Base-by-base conservation (phyloP, 768 basidiomycete species). In the Hysterangium stoloniferum region DNA sequence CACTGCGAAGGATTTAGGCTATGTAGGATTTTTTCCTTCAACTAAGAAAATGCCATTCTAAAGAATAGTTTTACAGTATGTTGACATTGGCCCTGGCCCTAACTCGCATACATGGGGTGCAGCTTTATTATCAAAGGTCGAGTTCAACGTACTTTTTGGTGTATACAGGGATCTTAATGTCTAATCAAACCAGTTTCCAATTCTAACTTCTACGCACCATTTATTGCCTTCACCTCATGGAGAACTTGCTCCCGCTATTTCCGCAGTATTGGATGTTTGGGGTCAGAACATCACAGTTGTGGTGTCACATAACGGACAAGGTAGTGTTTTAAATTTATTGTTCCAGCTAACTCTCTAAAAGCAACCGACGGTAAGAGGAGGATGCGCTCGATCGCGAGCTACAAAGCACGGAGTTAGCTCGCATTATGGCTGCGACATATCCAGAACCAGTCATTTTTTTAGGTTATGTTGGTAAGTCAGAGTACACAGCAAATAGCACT, bases 271-370 rank as follows among this genome's bases (percentile, higher is more conserved):
- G 12, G 84, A 92, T 45, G 71, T 90, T 6, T 84, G 80, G 56
- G 89, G 90, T 1, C 82, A 80, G 0, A 74, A 77, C 45, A 78
- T 93, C 15, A 82, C 82, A 4, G 88, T 93, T 0, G 71, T 94
- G n/a, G 86, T 94, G 8, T 75, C 88, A 0, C 92, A 95, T 57
- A 94, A 95, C 61, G 92, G 92, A 5, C 92, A 95, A 75, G 87
- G 87, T 84, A 54, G 46, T 62, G 52, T 12, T 27, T n/a, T 12
- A 24, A 2, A 22, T 11, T 38, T 29, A n/a, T 4, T n/a, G 33
- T 13, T 28, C 22, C 42, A 19, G 12, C 22, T 15, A 20, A 25
- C 28, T 33, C 33, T 36, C 27, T 44, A n/a, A n/a, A n/a, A n/a
- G n/a, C 33, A 48, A 40, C 19, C 17, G 15, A 19, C 34, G 15